Evolutionary conservation across 2,329 filamentous ascomycete genomes (phyloP).

Genomic region (Pezicula rhizophila): DNA sequence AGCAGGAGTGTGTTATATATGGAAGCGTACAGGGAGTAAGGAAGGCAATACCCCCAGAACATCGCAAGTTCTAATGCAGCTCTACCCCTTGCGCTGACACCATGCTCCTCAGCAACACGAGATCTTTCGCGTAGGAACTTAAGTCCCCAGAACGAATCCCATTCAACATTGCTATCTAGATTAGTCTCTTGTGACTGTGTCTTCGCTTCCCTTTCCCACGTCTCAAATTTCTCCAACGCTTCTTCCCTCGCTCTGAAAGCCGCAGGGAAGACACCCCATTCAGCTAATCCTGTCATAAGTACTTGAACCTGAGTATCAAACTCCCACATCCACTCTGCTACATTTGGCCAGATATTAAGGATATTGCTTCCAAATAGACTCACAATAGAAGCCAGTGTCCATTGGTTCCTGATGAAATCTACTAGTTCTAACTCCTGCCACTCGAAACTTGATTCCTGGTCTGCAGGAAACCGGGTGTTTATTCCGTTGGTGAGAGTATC

Average conservation of each 20-base stretch:
- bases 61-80: neutral
- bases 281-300: neutral
- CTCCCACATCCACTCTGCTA: neutral
- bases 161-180: neutral
- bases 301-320: neutral
- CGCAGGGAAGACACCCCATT: neutral
- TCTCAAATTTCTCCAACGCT: neutral
- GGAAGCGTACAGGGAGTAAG: neutral
- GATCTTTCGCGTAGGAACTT: neutral
- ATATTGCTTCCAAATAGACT: neutral
- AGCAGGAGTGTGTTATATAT: too few relatives aligned
- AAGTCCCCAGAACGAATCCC: neutral
- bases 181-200: neutral
- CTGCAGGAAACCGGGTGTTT: neutral
- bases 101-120: neutral
- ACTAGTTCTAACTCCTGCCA: neutral
- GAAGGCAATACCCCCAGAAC: neutral
- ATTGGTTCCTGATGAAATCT: neutral
- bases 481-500: neutral
- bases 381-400: neutral
- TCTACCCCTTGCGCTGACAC: neutral
- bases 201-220: neutral
- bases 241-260: neutral
- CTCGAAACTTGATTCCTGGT: neutral
- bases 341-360: neutral